phyloP scores from a whole-genome alignment of 2,329 filamentous ascomycete genomes.

The Fusarium lyarnte region DNA sequence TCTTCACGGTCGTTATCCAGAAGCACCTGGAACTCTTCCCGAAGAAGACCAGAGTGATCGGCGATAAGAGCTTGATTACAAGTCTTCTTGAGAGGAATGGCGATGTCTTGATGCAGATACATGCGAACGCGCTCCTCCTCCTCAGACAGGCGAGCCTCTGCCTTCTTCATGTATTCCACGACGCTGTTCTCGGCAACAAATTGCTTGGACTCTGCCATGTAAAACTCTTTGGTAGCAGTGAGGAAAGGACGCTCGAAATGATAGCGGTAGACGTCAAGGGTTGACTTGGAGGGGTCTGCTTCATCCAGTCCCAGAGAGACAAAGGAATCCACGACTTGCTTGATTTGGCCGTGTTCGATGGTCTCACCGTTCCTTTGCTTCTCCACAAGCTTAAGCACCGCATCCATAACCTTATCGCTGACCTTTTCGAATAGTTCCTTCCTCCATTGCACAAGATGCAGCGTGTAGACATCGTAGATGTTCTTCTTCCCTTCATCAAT shows the following conservation, averaged over 20 bases:
- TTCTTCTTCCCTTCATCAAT: slow-evolving; percentile 99
- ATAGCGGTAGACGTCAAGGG: slow-evolving; percentile 90
- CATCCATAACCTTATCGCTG: slow-evolving; percentile 89
- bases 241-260: slow-evolving; percentile 96
- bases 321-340: slow-evolving; percentile 95
- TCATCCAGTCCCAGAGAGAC: slow-evolving; percentile 95
- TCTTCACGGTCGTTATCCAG: slow-evolving; percentile 95
- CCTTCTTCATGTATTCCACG: slow-evolving; percentile 99
- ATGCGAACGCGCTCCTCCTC: slow-evolving; percentile 94
- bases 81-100: slow-evolving; percentile 80
- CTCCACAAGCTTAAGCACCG: slow-evolving; percentile 93
- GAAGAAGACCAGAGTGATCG: slow-evolving; percentile 83
- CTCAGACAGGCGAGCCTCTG: slow-evolving; percentile 86
- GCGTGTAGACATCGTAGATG: slow-evolving; percentile 96
- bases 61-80: slow-evolving; percentile 92
- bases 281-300: slow-evolving; percentile 90
- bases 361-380: slow-evolving; percentile 98
- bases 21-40: slow-evolving; percentile 94
- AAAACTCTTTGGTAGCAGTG: slow-evolving; percentile 83
- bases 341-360: slow-evolving; percentile 96
- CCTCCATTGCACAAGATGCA: slow-evolving; percentile 96
- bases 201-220: slow-evolving; percentile 89
- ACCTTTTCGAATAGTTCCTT: slow-evolving; percentile 88
- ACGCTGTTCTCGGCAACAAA: slow-evolving; percentile 98
- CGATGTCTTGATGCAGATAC: slow-evolving; percentile 92